Evolutionary conservation across 768 basidiomycete species (phyloP).

Genomic region (Dacryopinax primogenitus): DNA sequence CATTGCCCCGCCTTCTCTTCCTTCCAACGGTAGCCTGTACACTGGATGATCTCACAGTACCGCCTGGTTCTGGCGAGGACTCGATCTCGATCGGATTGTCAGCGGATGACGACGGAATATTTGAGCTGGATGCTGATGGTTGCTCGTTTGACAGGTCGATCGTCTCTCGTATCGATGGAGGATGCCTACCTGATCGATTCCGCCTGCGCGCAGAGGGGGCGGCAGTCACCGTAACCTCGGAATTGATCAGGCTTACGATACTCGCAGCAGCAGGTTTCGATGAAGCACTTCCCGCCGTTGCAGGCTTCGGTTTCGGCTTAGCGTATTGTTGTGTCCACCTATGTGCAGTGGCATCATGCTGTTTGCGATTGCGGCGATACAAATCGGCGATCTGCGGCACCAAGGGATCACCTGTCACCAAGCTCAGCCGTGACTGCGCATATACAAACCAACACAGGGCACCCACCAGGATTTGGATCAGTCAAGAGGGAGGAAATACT

Average conservation of each 20-base stretch:
- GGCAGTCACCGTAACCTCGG: neutral
- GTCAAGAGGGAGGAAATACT: constrained; percentile 85
- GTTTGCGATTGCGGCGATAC: constrained; percentile 48
- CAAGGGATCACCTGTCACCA: constrained; percentile 19
- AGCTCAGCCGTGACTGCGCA: neutral
- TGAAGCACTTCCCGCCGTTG: neutral
- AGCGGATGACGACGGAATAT: neutral
- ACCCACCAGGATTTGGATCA: constrained; percentile 84
- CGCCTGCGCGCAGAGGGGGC: neutral
- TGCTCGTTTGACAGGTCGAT: neutral
- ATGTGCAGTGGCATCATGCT: constrained; percentile 64
- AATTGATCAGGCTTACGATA: neutral
- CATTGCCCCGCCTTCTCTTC: neutral
- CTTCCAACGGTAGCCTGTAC: neutral
- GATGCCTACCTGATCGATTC: neutral
- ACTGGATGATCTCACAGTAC: neutral
- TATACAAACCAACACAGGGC: neutral
- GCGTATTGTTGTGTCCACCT: constrained; percentile 69
- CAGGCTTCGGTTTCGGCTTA: constrained; percentile 11
- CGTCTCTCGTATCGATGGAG: neutral
- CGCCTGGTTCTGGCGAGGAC: neutral
- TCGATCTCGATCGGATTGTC: constrained; percentile 2
- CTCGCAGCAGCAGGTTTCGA: neutral
- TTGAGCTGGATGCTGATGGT: neutral
- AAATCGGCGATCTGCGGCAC: constrained; percentile 63